phyloP scores from a whole-genome alignment of 495 filamentous ascomycete genomes.

The Talaromyces borbonicus region DNA sequence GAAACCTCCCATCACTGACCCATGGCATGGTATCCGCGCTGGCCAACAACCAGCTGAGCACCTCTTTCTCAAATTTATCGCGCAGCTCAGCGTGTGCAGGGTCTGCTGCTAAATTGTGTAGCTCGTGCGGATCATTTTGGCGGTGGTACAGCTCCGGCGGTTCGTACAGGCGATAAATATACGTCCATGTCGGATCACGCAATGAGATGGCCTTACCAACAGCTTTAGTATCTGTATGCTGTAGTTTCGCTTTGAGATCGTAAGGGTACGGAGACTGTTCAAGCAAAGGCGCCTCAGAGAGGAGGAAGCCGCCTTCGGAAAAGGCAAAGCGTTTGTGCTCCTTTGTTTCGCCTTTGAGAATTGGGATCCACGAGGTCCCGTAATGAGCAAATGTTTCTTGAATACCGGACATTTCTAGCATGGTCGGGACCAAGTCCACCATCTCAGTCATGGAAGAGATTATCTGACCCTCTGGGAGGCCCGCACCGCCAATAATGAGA shows the following conservation, averaged over 20 bases:
- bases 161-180: conserved; percentile 20
- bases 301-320: conserved; percentile 18
- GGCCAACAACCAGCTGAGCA: conserved; percentile 15
- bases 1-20: conserved; percentile 14
- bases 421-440: conserved; percentile 21
- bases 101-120: conserved; percentile 18
- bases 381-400: conserved; percentile 16
- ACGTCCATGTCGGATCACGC: conserved; percentile 14
- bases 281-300: conserved; percentile 17
- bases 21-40: conserved; percentile 14
- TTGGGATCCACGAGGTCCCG: conserved; percentile 15
- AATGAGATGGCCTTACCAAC: conserved; percentile 20
- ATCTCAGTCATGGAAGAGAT: conserved; percentile 20
- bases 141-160: conserved; percentile 19
- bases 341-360: conserved; percentile 9
- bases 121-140: conserved; percentile 12
- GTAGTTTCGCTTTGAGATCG: conserved; percentile 18
- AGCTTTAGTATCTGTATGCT: conserved; percentile 18
- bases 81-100: not conserved
- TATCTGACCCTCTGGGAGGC: conserved; percentile 14
- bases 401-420: conserved; percentile 17
- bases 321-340: conserved; percentile 17
- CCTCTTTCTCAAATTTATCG: conserved; percentile 11
- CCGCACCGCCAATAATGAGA: conserved; percentile 20
- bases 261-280: conserved; percentile 20